Base-by-base conservation (phyloP, 2,329 filamentous ascomycete species). In the Phoma sp. region DNA sequence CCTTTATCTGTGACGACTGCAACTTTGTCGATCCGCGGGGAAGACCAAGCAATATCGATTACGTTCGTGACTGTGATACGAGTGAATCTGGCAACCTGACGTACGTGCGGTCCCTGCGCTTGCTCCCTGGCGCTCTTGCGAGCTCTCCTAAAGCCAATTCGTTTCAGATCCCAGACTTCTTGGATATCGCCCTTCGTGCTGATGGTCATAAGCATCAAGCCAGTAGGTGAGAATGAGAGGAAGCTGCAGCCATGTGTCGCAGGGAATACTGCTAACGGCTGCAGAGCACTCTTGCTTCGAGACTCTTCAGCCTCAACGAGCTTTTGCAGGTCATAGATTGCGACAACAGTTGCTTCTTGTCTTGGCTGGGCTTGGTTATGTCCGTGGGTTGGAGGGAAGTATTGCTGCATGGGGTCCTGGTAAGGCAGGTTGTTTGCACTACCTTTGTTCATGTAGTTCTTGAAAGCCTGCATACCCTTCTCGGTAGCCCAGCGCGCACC, bases 1-100 rank as follows among this genome's bases (percentile, higher is more conserved):
- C 93, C 92, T 64, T 93, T 90, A 67, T 96, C 91, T 0, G 95
- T 98, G 24, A 97, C 86, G 77, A 99, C 87, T 1, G 93, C 93
- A 35, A 96, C 78, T 54, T 90, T 88, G 69, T 96, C 90, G 22
- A 90, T 91, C 51, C 88, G 87, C 3, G 90, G 90, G 49, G 85
- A 83, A 1, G 89, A 89, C 95, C 95, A 99, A 3, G 87, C 86
- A 37, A 96, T 90, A 68, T 97, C 93, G 22, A 97, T 85, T 50
- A 98, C 91, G 48, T 90, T 89, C 3, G 95, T 91, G 43, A 93
- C 89, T 2, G 93, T 98, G 84, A 97, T 89, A 36, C 95, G 87
- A 18, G 91, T 90, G 69, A 96, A 97, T 56, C 93, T 87, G 7
- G 92, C 91, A 56, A 97, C 82, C 71, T 96, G 91, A 42, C 92